Conservation (phyloP, 164 flowering plant species). For the Vitis amurensis region DNA sequence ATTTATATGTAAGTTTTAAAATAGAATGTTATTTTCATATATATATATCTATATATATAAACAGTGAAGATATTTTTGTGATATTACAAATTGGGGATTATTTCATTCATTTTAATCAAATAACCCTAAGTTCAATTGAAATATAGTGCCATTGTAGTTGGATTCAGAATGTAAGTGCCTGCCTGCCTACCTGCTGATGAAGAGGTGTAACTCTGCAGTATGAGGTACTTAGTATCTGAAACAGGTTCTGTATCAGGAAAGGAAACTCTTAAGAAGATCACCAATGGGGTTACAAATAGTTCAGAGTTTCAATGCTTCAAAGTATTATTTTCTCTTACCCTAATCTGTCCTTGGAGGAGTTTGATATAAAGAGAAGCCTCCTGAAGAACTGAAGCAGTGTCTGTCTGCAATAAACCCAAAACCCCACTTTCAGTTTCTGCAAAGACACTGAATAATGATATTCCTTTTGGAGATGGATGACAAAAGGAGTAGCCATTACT, state of each 20-base stretch:
- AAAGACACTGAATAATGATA: too few species aligned
- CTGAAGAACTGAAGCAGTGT: constrained; percentile 79
- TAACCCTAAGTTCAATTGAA: too few species aligned
- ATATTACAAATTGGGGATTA: too few species aligned
- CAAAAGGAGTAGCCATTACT: not conserved
- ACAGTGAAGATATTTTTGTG: too few species aligned
- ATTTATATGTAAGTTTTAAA: too few species aligned
- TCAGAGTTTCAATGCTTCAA: not conserved
- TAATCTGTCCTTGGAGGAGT: constrained; percentile 55
- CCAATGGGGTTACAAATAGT: not conserved
- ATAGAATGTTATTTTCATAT: too few species aligned
- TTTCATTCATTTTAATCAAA: too few species aligned
- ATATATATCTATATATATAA: too few species aligned
- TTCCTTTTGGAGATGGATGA: too few species aligned
- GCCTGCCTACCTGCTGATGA: constrained; percentile 26
- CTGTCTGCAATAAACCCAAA: constrained; percentile 46
- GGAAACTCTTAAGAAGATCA: not conserved
- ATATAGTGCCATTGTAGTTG: too few species aligned
- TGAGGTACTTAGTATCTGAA: constrained; percentile 38
- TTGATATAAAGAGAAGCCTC: constrained; percentile 58
- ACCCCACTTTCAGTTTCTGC: too few species aligned
- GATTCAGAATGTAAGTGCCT: too few species aligned
- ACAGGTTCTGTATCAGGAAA: constrained; percentile 19
- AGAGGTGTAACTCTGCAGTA: constrained; percentile 16
- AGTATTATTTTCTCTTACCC: constrained; percentile 25